Evolutionary conservation across 768 basidiomycete genomes (phyloP), one percentile per base, ranked within the genome.

Genomic region (Lactarius vividus): DNA sequence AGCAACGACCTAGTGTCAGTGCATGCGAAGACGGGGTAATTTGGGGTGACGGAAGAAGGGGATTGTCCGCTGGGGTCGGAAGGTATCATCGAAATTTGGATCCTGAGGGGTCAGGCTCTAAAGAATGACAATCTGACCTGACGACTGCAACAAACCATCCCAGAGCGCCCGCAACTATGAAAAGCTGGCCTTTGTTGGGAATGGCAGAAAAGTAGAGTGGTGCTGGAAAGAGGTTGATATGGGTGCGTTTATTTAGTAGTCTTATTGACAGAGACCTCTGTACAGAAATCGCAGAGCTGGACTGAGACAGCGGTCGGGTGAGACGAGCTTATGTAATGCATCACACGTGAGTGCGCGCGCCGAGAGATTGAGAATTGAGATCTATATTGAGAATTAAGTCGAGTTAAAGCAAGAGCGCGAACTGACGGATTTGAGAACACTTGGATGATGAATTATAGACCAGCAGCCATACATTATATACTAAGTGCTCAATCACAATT

Each of bases 111-210:
- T n/a, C n/a, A 76, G 42, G 46, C 56, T 28, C 31, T 6, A 11
- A 9, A 56, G 29, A n/a, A 26, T 23, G 59, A 59, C 59, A 52
- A 77, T 79, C 64, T 75, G 76, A 75, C 44, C 77, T 75, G 53
- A 75, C 80, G 13, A 84, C 82, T 37, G 89, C 88, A 57, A 84
- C 87, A 74, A 92, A 92, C 85, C 86, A 92, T 35, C 85, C 87
- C 67, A 79, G 82, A 15, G 78, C 75, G 72, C 87, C 89, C 2
- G 86, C 80, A 2, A 83, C 78, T 4, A 85, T 81, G 69, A 93
- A 84, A n/a, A 88, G 78, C 62, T 76, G 80, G 46, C 82, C 84
- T 29, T 81, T 79, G 7, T 81, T 75, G 2, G 79, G 77, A 49
- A 80, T 68, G 1, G 75, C 59, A 20, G 82, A 71, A 28, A 82